Evolutionary conservation across 805 yeast species (phyloP).

Genomic region (Candida andamanensis): DNA sequence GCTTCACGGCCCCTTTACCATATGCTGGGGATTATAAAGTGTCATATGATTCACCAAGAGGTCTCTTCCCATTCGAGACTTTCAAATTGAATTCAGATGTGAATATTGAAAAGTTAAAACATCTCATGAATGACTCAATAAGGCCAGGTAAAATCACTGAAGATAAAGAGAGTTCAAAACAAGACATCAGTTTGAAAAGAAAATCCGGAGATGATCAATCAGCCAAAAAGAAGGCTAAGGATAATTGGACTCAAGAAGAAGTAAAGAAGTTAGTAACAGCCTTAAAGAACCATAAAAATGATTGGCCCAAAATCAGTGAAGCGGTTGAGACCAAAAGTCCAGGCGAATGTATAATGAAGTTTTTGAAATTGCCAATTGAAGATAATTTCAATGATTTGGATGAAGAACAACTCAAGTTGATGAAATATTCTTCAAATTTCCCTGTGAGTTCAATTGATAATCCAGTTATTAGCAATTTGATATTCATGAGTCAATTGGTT

Average conservation of each 20-base stretch:
- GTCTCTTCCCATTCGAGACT: constrained; percentile 85
- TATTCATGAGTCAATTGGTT: constrained; percentile 79
- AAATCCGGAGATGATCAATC: constrained; percentile 2
- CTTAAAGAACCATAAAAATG: constrained; percentile 56
- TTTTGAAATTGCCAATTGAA: constrained; percentile 76
- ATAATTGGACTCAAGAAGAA: constrained; percentile 65
- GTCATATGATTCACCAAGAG: constrained; percentile 84
- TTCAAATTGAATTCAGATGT: constrained; percentile 60
- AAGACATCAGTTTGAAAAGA: constrained; percentile 1
- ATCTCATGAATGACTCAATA: constrained; percentile 15
- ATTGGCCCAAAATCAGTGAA: constrained; percentile 75
- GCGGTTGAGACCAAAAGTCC: constrained; percentile 64
- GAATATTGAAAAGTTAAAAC: constrained; percentile 34
- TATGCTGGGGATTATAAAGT: constrained; percentile 73
- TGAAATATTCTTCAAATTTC: constrained; percentile 76
- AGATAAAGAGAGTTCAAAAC: neutral
- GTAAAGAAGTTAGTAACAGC: constrained; percentile 58
- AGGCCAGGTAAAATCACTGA: constrained; percentile 1
- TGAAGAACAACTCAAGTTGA: constrained; percentile 56
- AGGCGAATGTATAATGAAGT: constrained; percentile 75
- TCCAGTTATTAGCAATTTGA: constrained; percentile 89
- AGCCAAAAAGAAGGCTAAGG: constrained; percentile 23
- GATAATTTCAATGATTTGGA: constrained; percentile 56
- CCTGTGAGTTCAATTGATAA: constrained; percentile 85
- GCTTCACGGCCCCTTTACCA: constrained; percentile 50